Conservation (phyloP, 1,139 yeast genomes). For the Geotrichum fermentans region DNA sequence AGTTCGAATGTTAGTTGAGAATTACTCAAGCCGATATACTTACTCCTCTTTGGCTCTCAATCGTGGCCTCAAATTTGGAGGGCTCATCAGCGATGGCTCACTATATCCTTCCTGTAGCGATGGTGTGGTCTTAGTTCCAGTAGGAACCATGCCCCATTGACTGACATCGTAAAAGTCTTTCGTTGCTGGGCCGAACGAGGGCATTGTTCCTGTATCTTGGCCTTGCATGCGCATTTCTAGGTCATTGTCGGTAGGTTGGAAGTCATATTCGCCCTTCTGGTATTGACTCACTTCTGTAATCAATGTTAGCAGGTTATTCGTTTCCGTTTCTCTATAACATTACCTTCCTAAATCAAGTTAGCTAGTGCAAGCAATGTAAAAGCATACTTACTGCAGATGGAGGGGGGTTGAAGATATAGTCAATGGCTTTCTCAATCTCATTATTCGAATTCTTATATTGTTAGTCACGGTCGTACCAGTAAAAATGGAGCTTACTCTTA, state of each 20-base stretch:
- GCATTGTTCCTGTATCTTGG: conserved; percentile 20
- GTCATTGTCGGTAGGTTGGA: conserved; percentile 21
- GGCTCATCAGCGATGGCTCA: conserved; percentile 8
- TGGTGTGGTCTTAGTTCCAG: conserved; percentile 6
- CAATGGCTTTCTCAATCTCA: conserved; percentile 53
- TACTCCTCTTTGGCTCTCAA: conserved; percentile 19
- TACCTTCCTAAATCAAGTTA: conserved; percentile 13
- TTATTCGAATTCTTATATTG: conserved; percentile 38
- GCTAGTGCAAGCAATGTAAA: conserved; percentile 8
- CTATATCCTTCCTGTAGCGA: conserved; percentile 9
- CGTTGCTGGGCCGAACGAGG: conserved; percentile 30
- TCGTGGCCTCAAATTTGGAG: conserved; percentile 17
- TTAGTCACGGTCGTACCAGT: background rate
- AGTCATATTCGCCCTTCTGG: conserved; percentile 21
- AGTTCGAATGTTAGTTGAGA: conserved; percentile 18
- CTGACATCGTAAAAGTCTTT: conserved; percentile 27
- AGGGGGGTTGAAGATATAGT: conserved; percentile 47
- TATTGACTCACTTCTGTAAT: conserved; percentile 19
- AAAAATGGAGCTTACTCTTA: conserved; percentile 33
- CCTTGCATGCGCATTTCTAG: conserved; percentile 8
- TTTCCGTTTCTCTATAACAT: background rate
- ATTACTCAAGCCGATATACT: conserved; percentile 1
- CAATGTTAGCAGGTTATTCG: background rate
- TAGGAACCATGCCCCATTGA: conserved; percentile 32
- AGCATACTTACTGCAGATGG: conserved; percentile 26